phyloP scores from a whole-genome alignment of 352 stramenopile genomes.

The Elongisporangium senticosum region DNA sequence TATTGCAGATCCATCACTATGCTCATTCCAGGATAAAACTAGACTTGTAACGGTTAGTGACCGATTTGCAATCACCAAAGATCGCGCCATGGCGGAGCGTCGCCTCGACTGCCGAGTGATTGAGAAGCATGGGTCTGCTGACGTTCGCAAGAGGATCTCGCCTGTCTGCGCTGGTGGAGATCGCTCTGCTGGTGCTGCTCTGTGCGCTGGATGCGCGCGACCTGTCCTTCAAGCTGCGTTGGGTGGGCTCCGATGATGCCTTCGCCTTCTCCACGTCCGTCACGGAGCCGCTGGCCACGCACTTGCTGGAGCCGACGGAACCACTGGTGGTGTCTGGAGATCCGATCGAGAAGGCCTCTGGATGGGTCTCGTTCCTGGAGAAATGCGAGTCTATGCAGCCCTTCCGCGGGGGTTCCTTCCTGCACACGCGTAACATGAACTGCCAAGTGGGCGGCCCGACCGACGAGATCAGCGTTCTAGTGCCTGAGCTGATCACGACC shows the following conservation, averaged over 20 bases:
- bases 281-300: conserved; percentile 11
- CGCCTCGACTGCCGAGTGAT: too few species aligned
- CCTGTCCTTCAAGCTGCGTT: conserved; percentile 52
- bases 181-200: conserved; percentile 19
- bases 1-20: too few species aligned
- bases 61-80: too few species aligned
- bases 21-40: too few species aligned
- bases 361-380: conserved; percentile 46
- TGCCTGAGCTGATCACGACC: conserved; percentile 33
- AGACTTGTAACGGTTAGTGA: too few species aligned
- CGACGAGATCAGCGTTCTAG: conserved; percentile 10
- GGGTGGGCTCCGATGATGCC: conserved; percentile 32
- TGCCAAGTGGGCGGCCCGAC: conserved; percentile 25
- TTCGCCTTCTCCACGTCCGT: conserved; percentile 33
- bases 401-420: conserved; percentile 6
- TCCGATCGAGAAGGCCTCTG: conserved; percentile 18
- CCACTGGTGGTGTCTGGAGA: conserved; percentile 11
- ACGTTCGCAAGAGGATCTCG: too few species aligned
- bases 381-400: conserved; percentile 30
- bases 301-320: conserved; percentile 2
- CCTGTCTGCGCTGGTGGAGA: conserved; percentile 13
- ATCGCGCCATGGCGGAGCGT: too few species aligned
- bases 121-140: too few species aligned
- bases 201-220: conserved; percentile 45
- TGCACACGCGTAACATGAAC: conserved; percentile 5